Base-by-base conservation (phyloP, 441 rosid species). In the Pelargonium citronellum region DNA sequence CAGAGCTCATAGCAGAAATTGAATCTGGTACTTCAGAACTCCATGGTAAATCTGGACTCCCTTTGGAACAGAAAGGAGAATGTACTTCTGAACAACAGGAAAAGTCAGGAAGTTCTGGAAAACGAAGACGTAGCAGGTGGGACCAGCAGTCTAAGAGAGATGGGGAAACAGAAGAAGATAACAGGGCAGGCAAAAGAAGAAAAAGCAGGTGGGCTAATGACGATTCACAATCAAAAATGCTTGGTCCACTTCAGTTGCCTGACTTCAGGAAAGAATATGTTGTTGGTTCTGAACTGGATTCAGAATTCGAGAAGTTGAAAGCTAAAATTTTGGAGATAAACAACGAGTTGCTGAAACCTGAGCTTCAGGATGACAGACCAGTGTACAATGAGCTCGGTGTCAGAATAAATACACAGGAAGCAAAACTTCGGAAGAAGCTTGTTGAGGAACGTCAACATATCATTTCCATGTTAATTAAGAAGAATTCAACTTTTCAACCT, bases 191-290 rank as follows among this genome's bases (percentile, higher is more conserved):
- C 24, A 78, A 74, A 75, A 69, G 70, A 74, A 74, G 81, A 67
- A 78, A 78, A 74, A 68, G 76, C 65, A 66, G 71, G 60, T 74
- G 81, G 81, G 41, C 27, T 74, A 74, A 60, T 62, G 49, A 30
- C 41, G 73, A 71, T 62, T 19, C 72, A 6, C 74, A 30, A 71
- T 30, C 68, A 27, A 72, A 75, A 49, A 68, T 78, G 76, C 68
- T 70, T 27, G 78, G 74, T 68, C 77, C 81, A 22, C 73, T 74
- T 44, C 62, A 73, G 19, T 73, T 75, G 53, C 78, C 78, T 15
- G 71, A 75, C 64, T 75, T 70, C 64, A 67, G 17, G 41, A 67
- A 70, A 17, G 64, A 67, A 41, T 61, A 41, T n/a, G 71, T 51
- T 24, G 67, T 71, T 11, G 49, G 22, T 20, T 70, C 51, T 5